A percentile compares a stretch with the other conserved stretches of the same genome.
phyloP scores from a whole-genome alignment of 352 stramenopile genomes.

The Globisporangium takayamanum region DNA sequence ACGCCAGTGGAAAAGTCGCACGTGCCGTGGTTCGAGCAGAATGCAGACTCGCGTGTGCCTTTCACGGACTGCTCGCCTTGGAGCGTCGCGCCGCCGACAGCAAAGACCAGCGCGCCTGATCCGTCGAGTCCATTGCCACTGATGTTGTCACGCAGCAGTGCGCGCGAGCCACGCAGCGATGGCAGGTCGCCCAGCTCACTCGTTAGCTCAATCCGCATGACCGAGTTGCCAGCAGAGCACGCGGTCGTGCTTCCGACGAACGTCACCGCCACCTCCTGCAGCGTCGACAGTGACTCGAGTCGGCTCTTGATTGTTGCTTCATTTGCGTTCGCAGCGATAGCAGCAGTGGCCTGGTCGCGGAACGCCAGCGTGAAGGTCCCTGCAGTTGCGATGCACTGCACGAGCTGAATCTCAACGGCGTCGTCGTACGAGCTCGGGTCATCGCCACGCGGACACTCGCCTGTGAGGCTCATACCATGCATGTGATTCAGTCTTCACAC shows the following conservation, averaged over 20 bases:
- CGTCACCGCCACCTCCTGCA: slow-evolving; percentile 34
- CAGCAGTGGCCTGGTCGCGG: slow-evolving; percentile 42
- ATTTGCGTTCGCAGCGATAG: slow-evolving; percentile 32
- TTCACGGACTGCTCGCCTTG: slow-evolving; percentile 38
- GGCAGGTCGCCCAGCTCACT: slow-evolving; percentile 55
- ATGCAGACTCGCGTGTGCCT: slow-evolving; percentile 58
- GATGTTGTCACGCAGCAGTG: slow-evolving; percentile 35
- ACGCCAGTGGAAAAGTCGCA: slow-evolving; percentile 61
- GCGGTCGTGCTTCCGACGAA: slow-evolving; percentile 27
- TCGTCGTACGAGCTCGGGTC: slow-evolving; percentile 62
- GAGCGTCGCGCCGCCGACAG: slow-evolving; percentile 25
- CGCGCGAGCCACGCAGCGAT: slow-evolving; percentile 27
- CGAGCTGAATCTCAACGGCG: slow-evolving; percentile 46
- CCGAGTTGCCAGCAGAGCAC: slow-evolving; percentile 32
- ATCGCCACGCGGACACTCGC: slow-evolving; percentile 63
- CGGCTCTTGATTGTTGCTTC: slow-evolving; percentile 31
- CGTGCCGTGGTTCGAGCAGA: slow-evolving; percentile 70
- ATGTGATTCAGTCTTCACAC: background rate
- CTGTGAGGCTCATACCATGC: slow-evolving; percentile 12
- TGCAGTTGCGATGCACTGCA: slow-evolving; percentile 49
- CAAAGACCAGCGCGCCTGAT: slow-evolving; percentile 41
- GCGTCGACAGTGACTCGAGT: slow-evolving; percentile 37
- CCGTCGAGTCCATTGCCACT: slow-evolving; percentile 50
- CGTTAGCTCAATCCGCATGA: slow-evolving; percentile 58
- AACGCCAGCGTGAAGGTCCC: slow-evolving; percentile 68